These are phyloP conservation scores for Craterostigma plantagineum DNA, from an alignment of 257 asterid species.

Conservation along the genomic window DNA sequence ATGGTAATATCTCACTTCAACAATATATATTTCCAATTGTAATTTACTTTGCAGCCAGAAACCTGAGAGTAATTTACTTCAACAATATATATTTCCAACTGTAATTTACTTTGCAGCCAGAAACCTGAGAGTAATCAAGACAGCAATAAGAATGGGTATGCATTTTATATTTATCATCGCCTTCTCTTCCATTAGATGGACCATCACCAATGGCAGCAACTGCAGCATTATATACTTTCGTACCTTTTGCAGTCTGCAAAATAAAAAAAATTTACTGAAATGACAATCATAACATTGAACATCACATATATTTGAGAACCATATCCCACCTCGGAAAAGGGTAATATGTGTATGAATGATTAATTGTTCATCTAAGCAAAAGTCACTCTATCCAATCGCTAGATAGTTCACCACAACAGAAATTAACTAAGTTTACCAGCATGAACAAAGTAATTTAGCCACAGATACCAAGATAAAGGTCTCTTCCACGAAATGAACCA, in stretches of 20 bases:
- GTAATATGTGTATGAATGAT: neutral
- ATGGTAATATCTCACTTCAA: too few species aligned
- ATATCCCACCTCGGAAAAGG: neutral
- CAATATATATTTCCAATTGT: neutral
- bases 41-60: conserved; percentile 7
- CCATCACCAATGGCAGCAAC: conserved; percentile 51
- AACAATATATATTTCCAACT: neutral
- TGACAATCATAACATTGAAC: neutral
- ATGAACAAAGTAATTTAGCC: too few species aligned
- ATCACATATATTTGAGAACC: neutral
- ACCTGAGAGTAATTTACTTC: conserved; percentile 95
- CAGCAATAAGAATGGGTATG: conserved; percentile 91
- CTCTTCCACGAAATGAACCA: too few species aligned
- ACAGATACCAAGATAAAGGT: too few species aligned
- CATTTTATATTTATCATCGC: conserved; percentile 73
- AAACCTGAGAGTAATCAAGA: conserved; percentile 83
- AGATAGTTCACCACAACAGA: too few species aligned
- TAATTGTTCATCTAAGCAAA: too few species aligned
- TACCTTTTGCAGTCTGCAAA: conserved; percentile 67
- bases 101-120: conserved; percentile 5
- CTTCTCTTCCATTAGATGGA: conserved; percentile 49
- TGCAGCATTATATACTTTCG: conserved; percentile 66
- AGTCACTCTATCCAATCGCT: too few species aligned
- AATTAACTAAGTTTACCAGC: too few species aligned
- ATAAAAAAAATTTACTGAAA: conserved; percentile 5